Evolutionary conservation across 176 grass and related monocot species (phyloP), one percentile per base, ranked within the genome.

Genomic region (Bolboschoenus planiculmis): DNA sequence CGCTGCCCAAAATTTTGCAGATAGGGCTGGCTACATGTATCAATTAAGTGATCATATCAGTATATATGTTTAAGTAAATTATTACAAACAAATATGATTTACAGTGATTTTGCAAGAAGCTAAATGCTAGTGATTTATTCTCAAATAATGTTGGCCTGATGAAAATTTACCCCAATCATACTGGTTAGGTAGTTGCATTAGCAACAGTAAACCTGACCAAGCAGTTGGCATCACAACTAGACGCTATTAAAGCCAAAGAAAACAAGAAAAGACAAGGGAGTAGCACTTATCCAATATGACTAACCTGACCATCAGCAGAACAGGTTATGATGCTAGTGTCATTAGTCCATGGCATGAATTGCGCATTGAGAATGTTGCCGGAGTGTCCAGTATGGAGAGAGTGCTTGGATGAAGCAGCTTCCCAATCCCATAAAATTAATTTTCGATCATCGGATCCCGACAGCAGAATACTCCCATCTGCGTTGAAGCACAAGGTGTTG

Each of bases 261-360:
- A 80, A 9, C 44, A 58, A 42, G 5, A 18, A 75, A 23, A 40
- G 2, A 61, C 8, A 8, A 53, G n/a, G 44, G 10, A 76, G 23
- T 35, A 3, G 27, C 10, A 18, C 18, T 63, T 33, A 15, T 65
- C 5, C 7, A 65, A 35, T 34, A 2, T 56, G 13, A 62, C 53
- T 80, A 87, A 92, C 95, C 90, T 97, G 81, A 7, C 92, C 88
- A 75, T 92, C 90, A 66, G 78, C 85, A 48, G 81, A 84, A 75
- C 85, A 92, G 0, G 95, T 88, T 55, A 97, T 64, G 14, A 97
- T 87, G 68, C 88, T 92, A 18, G 68, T 57, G 24, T 94, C 92
- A 67, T 78, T 73, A 0, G 84, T 90, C 73, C 83, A 87, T 29
- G 90, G 92, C 90, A 97, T 94, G 87, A 97, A 97, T 75, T 78